Evolutionary conservation across 768 basidiomycete species (phyloP).

Genomic region (Kwoniella europaea): DNA sequence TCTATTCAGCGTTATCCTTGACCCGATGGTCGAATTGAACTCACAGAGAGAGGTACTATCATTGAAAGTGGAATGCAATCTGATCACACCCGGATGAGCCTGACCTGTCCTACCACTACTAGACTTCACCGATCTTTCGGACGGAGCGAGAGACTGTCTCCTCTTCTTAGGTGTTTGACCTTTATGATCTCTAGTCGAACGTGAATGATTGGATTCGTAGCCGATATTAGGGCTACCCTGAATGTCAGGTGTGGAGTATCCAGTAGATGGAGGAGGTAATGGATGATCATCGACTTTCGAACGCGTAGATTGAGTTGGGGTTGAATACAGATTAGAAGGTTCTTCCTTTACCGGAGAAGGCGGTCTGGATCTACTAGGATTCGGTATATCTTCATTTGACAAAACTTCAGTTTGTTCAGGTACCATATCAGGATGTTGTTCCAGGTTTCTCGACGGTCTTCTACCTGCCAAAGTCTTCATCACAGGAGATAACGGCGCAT

Average conservation of each 20-base stretch:
- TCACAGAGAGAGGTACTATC: constrained; percentile 53
- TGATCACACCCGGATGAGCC: constrained; percentile 55
- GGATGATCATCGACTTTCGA: constrained; percentile 17
- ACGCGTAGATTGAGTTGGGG: neutral
- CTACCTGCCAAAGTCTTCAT: constrained; percentile 23
- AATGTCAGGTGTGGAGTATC: constrained; percentile 19
- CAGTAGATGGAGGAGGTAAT: constrained; percentile 3
- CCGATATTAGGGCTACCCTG: constrained; percentile 21
- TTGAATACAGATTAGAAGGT: neutral
- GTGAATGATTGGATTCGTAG: neutral
- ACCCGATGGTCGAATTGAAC: constrained; percentile 13
- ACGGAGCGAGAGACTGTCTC: constrained; percentile 36
- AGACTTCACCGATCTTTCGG: constrained; percentile 39
- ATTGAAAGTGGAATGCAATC: constrained; percentile 55
- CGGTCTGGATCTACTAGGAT: constrained; percentile 20
- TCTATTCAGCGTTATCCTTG: constrained; percentile 8
- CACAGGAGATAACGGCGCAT: constrained; percentile 30
- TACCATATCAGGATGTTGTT: constrained; percentile 43
- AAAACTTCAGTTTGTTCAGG: constrained; percentile 39
- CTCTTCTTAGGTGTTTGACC: constrained; percentile 29
- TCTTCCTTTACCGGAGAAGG: constrained; percentile 45
- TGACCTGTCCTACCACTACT: constrained; percentile 18
- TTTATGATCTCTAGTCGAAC: constrained; percentile 6
- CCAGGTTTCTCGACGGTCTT: constrained; percentile 39
- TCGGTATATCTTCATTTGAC: constrained; percentile 2